Evolutionary conservation across 129 eudicot species (phyloP).

Genomic region (Erigeron canadensis): DNA sequence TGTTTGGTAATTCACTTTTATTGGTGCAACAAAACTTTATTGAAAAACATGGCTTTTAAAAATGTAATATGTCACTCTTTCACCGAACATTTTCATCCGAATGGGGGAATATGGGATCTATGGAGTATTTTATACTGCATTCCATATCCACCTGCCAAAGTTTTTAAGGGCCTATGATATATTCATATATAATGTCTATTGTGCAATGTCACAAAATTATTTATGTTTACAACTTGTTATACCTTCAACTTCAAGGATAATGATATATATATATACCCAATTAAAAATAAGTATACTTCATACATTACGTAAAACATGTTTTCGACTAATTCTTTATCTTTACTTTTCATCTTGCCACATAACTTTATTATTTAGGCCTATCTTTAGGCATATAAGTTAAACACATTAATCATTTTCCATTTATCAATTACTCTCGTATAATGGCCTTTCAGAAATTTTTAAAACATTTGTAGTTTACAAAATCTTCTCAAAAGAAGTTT

Average conservation of each 20-base stretch:
- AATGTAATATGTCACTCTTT: conserved; percentile 13
- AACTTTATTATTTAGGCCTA: too few species aligned
- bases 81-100: conserved; percentile 18
- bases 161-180: neutral
- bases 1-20: neutral
- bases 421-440: too few species aligned
- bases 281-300: too few species aligned
- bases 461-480: too few species aligned
- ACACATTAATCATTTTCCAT: too few species aligned
- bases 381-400: too few species aligned
- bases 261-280: neutral
- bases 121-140: conserved; percentile 19
- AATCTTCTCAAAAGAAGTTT: too few species aligned
- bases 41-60: conserved; percentile 1
- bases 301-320: too few species aligned
- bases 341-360: too few species aligned
- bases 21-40: neutral
- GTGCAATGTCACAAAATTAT: neutral
- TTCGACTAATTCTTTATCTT: too few species aligned
- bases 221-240: neutral
- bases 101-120: conserved; percentile 1
- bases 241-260: neutral
- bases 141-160: neutral
- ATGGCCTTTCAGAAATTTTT: too few species aligned
- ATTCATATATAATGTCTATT: neutral